phyloP scores from a whole-genome alignment of 2,329 filamentous ascomycete genomes.

The Cercospora berteroae region DNA sequence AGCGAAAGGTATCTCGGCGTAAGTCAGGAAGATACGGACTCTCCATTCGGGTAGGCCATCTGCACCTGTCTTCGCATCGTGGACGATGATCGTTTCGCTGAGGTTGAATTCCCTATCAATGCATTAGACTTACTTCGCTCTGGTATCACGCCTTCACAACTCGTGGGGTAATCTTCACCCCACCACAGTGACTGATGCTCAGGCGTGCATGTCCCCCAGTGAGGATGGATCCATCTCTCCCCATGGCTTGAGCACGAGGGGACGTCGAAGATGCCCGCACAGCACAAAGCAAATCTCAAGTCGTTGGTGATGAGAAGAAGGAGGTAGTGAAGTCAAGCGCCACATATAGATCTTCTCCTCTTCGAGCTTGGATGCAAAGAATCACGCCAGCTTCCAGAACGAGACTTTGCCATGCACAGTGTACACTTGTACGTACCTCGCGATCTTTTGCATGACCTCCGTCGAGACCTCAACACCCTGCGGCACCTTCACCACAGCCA shows the following conservation, averaged over 20 bases:
- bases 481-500: conserved; percentile 55
- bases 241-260: not conserved
- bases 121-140: not conserved
- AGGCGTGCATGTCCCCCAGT: not conserved
- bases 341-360: not conserved
- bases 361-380: not conserved
- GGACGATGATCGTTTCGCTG: conserved; percentile 58
- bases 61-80: conserved; percentile 33
- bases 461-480: conserved; percentile 42
- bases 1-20: conserved; percentile 56
- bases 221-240: not conserved
- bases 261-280: not conserved
- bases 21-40: conserved; percentile 56
- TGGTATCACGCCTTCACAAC: not conserved
- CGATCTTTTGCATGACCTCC: conserved; percentile 53
- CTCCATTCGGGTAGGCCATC: conserved; percentile 39
- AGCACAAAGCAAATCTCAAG: not conserved
- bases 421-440: conserved; percentile 31
- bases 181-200: too few species aligned
- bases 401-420: not conserved
- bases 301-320: not conserved
- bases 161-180: too few species aligned
- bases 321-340: not conserved
- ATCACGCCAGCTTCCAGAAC: not conserved
- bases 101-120: conserved; percentile 54